Base-by-base conservation (phyloP, 306 rosid species). In the Gillenia trifoliata region DNA sequence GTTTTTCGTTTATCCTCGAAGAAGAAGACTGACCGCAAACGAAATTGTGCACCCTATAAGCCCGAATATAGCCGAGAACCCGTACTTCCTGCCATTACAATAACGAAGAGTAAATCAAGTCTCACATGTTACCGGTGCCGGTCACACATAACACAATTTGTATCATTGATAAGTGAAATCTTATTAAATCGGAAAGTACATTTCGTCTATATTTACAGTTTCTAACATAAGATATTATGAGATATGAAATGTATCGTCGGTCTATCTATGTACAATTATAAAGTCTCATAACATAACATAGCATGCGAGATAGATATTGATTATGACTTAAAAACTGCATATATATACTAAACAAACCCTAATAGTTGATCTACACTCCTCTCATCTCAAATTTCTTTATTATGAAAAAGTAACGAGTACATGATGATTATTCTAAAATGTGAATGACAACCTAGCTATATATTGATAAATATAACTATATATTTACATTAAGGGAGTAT, bases 31-130 rank as follows among this genome's bases (percentile, higher is more conserved):
- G 62, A 76, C 57, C n/a, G 86, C 96, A 19, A 83, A 79, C 2
- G 98, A 92, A 65, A 90, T 82, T 2, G 94, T 87, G 80, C 86
- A 83, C 57, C 76, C 23, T 78, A 80, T 78, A 10, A 90, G 88
- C 40, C 91, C 92, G 33, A 90, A 16, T 43, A 88, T 2, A 20
- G 89, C 90, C 81, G 85, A 20, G 70, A 87, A 55, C 11, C 66
- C 84, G 41, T 71, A 85, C 38, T 65, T 73, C 85, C 97, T 91
- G 38, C 82, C 16, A 66, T 47, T 22, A 1, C 60, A 68, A 33
- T 16, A 41, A 55, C 28, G 77, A 72, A 45, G 2, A 55, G 75
- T 31, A 30, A 80, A 55, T n/a, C 2, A 40, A 26, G 33, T 43
- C 17, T 12, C 16, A 13, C 62, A 10, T 56, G 62, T 56, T 23